Evolutionary conservation across 2,329 filamentous ascomycete species (phyloP).

Genomic region (Xylariomycetidae sp.): DNA sequence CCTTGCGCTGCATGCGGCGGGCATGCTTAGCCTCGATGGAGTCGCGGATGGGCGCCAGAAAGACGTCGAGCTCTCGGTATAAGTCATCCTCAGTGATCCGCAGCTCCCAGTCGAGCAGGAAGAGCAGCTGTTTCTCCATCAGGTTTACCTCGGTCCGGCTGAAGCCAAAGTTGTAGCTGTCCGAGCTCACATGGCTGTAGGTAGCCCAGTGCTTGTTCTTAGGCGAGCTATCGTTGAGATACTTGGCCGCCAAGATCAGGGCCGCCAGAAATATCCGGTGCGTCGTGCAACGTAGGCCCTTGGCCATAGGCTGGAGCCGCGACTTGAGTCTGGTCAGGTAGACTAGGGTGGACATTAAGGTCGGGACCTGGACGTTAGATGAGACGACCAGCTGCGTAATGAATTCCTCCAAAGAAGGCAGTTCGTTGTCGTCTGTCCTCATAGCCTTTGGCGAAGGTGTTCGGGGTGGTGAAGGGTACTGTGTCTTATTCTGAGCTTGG

Average conservation of each 20-base stretch:
- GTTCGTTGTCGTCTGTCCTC: constrained; percentile 42
- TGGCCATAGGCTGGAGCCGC: constrained; percentile 86
- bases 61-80: constrained; percentile 79
- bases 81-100: constrained; percentile 81
- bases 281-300: constrained; percentile 92
- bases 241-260: constrained; percentile 87
- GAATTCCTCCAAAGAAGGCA: constrained; percentile 85
- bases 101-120: constrained; percentile 91
- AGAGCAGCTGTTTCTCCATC: constrained; percentile 98
- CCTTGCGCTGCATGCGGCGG: constrained; percentile 44
- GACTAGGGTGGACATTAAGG: constrained; percentile 93
- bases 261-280: constrained; percentile 95
- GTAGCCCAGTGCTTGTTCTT: constrained; percentile 99
- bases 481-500: constrained; percentile 33
- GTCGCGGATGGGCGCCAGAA: constrained; percentile 77
- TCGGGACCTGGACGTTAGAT: constrained; percentile 95
- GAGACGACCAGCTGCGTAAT: constrained; percentile 86
- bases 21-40: constrained; percentile 48
- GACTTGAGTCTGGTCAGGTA: constrained; percentile 83
- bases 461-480: constrained; percentile 45
- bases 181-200: constrained; percentile 75
- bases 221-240: constrained; percentile 95
- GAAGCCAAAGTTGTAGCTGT: constrained; percentile 73
- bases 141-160: constrained; percentile 94
- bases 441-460: constrained; percentile 42